Evolutionary conservation across 179 eudicot genomes (phyloP).

Genomic region (Beta corolliflora): DNA sequence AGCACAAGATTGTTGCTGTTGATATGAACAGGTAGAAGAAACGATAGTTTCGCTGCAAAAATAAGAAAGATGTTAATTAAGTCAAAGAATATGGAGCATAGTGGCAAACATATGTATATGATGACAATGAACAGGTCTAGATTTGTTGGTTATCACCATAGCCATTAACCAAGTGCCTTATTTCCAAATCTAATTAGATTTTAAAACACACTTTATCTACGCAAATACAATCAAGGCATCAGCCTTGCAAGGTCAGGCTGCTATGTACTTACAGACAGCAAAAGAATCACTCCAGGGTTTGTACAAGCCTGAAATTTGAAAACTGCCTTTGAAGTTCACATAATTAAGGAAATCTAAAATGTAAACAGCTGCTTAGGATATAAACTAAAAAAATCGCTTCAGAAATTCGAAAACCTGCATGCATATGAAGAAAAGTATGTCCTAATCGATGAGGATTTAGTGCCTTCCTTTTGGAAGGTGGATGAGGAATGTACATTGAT

Average conservation of each 20-base stretch:
- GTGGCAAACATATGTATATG: background rate
- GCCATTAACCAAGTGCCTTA: background rate
- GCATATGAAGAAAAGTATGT: background rate
- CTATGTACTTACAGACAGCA: background rate
- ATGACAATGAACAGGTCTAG: background rate
- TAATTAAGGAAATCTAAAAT: background rate
- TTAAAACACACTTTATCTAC: background rate
- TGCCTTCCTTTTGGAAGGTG: background rate
- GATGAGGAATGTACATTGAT: no score
- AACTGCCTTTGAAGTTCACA: background rate
- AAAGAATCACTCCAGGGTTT: background rate
- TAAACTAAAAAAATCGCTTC: background rate
- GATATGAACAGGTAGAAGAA: conserved; percentile 75
- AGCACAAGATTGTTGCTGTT: conserved; percentile 74
- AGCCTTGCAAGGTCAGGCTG: background rate
- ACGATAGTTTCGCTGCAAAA: conserved; percentile 89
- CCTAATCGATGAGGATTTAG: no score
- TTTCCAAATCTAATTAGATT: background rate
- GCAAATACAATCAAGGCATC: background rate
- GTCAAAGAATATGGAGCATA: background rate
- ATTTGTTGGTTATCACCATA: background rate
- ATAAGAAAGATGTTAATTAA: conserved; percentile 25
- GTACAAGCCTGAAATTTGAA: background rate
- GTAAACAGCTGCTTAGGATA: background rate
- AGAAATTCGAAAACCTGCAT: background rate